A percentile compares a stretch with the other conserved stretches of the same genome.
Evolutionary conservation across 2,329 filamentous ascomycete species (phyloP).

Genomic region (Celoporthe dispersa): DNA sequence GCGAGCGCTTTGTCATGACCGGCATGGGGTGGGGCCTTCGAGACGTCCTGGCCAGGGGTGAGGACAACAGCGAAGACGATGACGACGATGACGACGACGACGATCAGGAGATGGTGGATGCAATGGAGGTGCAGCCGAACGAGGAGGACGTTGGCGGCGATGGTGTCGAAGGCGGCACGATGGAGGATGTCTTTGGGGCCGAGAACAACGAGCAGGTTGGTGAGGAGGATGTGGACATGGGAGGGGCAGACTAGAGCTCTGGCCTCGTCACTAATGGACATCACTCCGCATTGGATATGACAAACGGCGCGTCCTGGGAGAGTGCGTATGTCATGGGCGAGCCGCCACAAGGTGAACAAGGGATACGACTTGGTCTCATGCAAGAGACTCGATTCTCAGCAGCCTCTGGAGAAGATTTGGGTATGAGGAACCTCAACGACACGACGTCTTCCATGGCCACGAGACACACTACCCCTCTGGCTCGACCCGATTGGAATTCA

Average conservation of each 20-base stretch:
- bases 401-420: not conserved
- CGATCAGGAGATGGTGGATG: slow-evolving; percentile 48
- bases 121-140: slow-evolving; percentile 48
- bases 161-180: slow-evolving; percentile 55
- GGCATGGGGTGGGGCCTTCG: slow-evolving; percentile 68
- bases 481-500: not conserved
- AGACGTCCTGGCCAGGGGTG: slow-evolving; percentile 60
- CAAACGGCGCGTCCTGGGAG: not conserved
- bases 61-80: slow-evolving; percentile 44
- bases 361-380: not conserved
- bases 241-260: slow-evolving; percentile 36
- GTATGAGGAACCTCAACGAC: not conserved
- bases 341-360: not conserved
- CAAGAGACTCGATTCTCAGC: not conserved
- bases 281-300: not conserved
- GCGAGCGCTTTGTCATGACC: slow-evolving; percentile 70
- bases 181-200: slow-evolving; percentile 52
- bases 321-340: not conserved
- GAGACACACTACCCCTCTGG: not conserved
- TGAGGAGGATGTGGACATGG: slow-evolving; percentile 42
- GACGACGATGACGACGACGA: slow-evolving; percentile 44
- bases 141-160: slow-evolving; percentile 50
- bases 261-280: slow-evolving; percentile 1
- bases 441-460: not conserved
- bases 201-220: slow-evolving; percentile 34